A percentile compares a stretch with the other conserved stretches of the same genome.
Evolutionary conservation across 192 early-diverging fungal species (phyloP).

Genomic region (Backusella psychrophila): DNA sequence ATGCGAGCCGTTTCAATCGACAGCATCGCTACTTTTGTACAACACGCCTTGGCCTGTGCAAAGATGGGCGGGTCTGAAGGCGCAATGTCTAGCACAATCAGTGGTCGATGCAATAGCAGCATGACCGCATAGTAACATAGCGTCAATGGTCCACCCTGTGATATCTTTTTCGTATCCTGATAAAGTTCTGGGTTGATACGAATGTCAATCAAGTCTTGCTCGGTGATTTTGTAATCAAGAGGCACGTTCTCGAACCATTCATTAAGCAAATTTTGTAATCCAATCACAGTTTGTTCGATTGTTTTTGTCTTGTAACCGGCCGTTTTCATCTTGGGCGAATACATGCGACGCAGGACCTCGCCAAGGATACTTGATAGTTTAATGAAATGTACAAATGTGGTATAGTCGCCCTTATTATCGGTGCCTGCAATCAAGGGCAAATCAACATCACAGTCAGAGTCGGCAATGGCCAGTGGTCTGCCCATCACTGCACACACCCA

Average conservation of each 20-base stretch:
- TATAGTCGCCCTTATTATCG: not conserved
- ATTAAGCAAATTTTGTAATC: slow-evolving; percentile 18
- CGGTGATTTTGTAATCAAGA: slow-evolving; percentile 7
- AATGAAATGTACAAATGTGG: slow-evolving; percentile 28
- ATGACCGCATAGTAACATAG: slow-evolving; percentile 32
- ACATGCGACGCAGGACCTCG: slow-evolving; percentile 30
- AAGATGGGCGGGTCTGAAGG: not conserved
- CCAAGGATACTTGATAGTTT: slow-evolving; percentile 33
- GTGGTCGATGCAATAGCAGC: slow-evolving; percentile 31
- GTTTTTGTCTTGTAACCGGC: slow-evolving; percentile 10
- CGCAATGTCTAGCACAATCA: slow-evolving; percentile 15
- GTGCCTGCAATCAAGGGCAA: slow-evolving; percentile 14
- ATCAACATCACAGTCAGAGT: slow-evolving; percentile 38
- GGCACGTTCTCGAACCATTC: slow-evolving; percentile 30
- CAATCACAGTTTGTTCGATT: slow-evolving; percentile 17
- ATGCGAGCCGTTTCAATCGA: slow-evolving; percentile 16
- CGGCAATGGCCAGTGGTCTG: slow-evolving; percentile 42
- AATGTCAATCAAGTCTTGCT: not conserved
- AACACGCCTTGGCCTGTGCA: not conserved
- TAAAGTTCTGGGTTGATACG: not conserved
- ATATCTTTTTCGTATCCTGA: not conserved
- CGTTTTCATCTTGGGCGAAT: slow-evolving; percentile 29
- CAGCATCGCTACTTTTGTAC: slow-evolving; percentile 14
- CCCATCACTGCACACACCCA: slow-evolving; percentile 44
- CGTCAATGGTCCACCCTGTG: slow-evolving; percentile 13